Base-by-base conservation (phyloP, 1,284 basidiomycete species). In the Pyrrhoderma noxium region DNA sequence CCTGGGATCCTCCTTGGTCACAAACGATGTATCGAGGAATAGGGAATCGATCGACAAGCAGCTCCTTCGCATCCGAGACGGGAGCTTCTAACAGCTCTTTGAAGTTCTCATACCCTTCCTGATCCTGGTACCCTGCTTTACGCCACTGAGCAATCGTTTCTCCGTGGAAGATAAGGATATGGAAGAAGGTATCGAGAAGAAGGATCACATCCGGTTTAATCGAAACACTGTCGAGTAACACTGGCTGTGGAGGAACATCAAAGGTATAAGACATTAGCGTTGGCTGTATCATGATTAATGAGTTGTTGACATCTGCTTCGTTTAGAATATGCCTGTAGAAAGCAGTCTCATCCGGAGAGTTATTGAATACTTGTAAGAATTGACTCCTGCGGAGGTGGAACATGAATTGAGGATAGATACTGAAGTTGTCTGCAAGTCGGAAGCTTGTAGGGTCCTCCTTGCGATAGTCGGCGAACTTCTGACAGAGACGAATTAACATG, bases 391-490 rank as follows among this genome's bases (percentile, higher is more conserved):
- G 80, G 56, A 99, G 70, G 70, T 99, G 96, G 86, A 99, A 99
- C 96, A 99, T 99, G 75, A 99, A 99, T 68, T 99, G 96, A 31
- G 96, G 96, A 69, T 99, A 99, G 63, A 99, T 99, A 67, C 89
- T 93, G 70, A 99, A 99, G 69, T 95, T 95, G 63, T 97, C 93
- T 55, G 83, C 77, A 58, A 99, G 74, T 58, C 93, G 77, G 80
- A 99, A 99, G 67, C 86, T 91, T 46, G 86, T 82, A 3, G 95
- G 91, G 64, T 99, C 96, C 70, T 99, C 96, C 72, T 99, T 99
- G 63, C 93, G 76, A 67, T 99, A 99, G 67, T 98, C 94, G 52
- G 96, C 96, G 65, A 99, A 99, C 77, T 99, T 99, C 73, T 99
- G 96, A 71, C 96, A 99, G 38, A 99, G 73, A 9, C 96, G 81